These are phyloP conservation scores for Phytomonas sp. DNA, from an alignment of 208 protist genomes.

Conservation along the genomic window DNA sequence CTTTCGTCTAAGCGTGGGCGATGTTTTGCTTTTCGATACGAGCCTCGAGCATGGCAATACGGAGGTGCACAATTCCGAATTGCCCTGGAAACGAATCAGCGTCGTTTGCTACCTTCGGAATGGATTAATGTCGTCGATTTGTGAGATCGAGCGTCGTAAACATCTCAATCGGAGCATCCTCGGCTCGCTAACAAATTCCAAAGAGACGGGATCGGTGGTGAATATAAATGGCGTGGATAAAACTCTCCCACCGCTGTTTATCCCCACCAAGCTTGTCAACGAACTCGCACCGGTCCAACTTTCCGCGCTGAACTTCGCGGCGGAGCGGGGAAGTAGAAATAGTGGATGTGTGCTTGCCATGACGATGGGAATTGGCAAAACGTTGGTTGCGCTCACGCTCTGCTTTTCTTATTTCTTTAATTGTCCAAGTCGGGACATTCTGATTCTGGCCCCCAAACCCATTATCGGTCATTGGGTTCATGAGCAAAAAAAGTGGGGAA, in stretches of 20 bases:
- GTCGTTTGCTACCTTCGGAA: constrained; percentile 84
- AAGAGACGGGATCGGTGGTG: constrained; percentile 14
- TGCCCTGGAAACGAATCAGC: constrained; percentile 56
- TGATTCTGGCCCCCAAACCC: constrained; percentile 77
- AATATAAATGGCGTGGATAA: constrained; percentile 61
- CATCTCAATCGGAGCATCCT: constrained; percentile 40
- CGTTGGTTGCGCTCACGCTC: constrained; percentile 67
- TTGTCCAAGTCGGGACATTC: constrained; percentile 35
- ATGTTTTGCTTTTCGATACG: constrained; percentile 88
- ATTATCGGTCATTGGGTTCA: constrained; percentile 70
- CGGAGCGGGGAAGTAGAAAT: constrained; percentile 36
- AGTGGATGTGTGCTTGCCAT: constrained; percentile 78
- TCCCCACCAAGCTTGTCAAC: constrained; percentile 36
- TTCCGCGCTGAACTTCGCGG: constrained; percentile 64
- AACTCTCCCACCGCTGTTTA: constrained; percentile 45
- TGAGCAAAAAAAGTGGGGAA: constrained; percentile 65
- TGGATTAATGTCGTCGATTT: constrained; percentile 65
- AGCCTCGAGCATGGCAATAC: constrained; percentile 87
- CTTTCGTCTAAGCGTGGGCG: constrained; percentile 64
- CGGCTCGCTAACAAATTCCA: constrained; percentile 17
- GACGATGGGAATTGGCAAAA: constrained; percentile 90
- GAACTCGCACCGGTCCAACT: constrained; percentile 63
- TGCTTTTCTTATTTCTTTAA: constrained; percentile 63
- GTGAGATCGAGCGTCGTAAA: constrained; percentile 65
- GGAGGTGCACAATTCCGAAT: constrained; percentile 38